Base-by-base conservation (phyloP, 2,329 filamentous ascomycete genomes). In the Sporothrix sp. region DNA sequence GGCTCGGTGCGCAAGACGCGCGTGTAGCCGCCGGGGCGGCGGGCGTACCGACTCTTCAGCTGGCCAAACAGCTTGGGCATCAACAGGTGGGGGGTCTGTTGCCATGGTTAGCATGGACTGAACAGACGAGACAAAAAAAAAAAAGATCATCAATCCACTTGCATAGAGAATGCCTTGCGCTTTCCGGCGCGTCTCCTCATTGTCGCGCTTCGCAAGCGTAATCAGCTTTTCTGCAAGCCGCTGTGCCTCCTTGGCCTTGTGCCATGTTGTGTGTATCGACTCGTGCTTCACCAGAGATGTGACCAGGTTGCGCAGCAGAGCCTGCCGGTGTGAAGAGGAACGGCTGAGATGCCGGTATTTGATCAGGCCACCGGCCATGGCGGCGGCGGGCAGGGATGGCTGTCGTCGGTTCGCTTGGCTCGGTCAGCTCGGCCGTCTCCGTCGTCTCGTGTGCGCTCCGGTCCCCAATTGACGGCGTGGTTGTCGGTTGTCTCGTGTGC, bases 161-260 rank as follows among this genome's bases (percentile, higher is more conserved):
- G 96, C 93, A 66, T 82, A 97, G 65, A 98, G 84, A 60, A 90
- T 89, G 35, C 78, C 79, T 61, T 84, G 72, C n/a, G 89, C 91
- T 58, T 78, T 79, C 63, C 81, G 76, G 65, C 79, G 77, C 54
- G 84, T 84, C 18, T 87, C 86, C 62, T 89, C 84, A 36, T 91
- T 95, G 66, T 96, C 88, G 71, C 83, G 85, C 78, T 97, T 98
- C 18, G 87, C 91, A 60, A 95, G 68, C 4, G 90, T 96, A 62
- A 98, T 90, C 58, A 97, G 74, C 73, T 95, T 94, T 65, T 98
- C 93, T 7, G 90, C 93, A 59, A 97, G 68, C 38, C 87, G 79
- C 71, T 98, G 93, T 18, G 93, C 87, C 72, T 98, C 93, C 71
- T 97, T 98, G 43, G 93, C 93, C 71, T 97, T 97, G 66, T 85